Evolutionary conservation across 345 rosid genomes (phyloP), one percentile per base, ranked within the genome.

Genomic region (Lepidium sativum): DNA sequence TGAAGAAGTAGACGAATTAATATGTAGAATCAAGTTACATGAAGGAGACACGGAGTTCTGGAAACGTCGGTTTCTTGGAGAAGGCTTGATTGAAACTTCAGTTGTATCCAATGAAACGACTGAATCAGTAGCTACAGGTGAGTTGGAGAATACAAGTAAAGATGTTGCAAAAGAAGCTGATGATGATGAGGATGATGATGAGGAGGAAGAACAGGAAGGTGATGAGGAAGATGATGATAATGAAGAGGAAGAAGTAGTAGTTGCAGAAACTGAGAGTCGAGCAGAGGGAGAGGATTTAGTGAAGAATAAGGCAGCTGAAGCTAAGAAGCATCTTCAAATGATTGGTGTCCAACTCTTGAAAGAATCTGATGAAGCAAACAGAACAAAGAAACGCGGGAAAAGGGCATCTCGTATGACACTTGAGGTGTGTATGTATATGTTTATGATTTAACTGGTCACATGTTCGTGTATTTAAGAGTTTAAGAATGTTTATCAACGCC

Each of bases 11-110:
- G 97, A 92, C 69, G 84, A 84, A 75, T 65, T 92, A 67, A 92
- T 92, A 75, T 86, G 84, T 43, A 82, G 90, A 47, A 87, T 92
- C 71, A 82, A 83, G 80, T 80, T 92, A 75, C 77, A 92, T 59
- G 97, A 92, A 84, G 97, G 98, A 77, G 81, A 92, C 76, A 89
- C 97, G 4, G 98, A 92, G 73, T 89, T 92, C 63, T 89, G 98
- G 98, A 92, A 79, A 75, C 90, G 86, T 35, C 85, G 98, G 8
- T 92, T 89, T 74, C 89, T 89, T 65, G 96, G 91, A 63, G 95
- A 92, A 78, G 90, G 89, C 59, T 74, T 87, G 61, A 71, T 74
- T 71, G 75, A 57, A 71, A 68, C 77, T 62, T 70, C 75, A 55
- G 84, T 70, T 67, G 81, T 87, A 45, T 70, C 80, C 35, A 45